Base-by-base conservation (phyloP, 768 basidiomycete species). In the Boletus subcaerulescens region DNA sequence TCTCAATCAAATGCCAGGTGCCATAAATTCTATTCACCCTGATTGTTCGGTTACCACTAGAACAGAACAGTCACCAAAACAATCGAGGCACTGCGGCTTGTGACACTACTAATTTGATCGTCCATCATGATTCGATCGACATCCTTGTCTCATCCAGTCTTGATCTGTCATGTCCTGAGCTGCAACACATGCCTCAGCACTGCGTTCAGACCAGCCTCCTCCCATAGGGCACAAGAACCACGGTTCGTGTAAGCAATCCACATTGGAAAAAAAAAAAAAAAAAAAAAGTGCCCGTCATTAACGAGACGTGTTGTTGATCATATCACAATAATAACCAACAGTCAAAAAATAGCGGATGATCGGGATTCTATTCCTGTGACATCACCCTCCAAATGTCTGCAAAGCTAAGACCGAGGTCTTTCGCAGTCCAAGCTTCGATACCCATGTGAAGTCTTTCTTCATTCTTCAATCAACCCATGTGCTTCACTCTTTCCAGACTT, bases 31-130 rank as follows among this genome's bases (percentile, higher is more conserved):
- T 41, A 35, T 45, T 50, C 12, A 36, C 41, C 50, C 51, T 51
- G 51, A 57, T 57, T 32, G 15, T 20, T 53, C 50, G 38, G 38
- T 47, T 53, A 36, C 50, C 36, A 36, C 48, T 50, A n/a, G n/a
- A n/a, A n/a, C n/a, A 6, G 8, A 50, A 32, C 47, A 32, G 50
- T 41, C 51, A 45, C 61, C 35, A 17, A 31, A 55, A 46, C 10
- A 52, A 42, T 55, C 62, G 49, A 53, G 52, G 57, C 52, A 49
- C 58, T 66, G 64, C 53, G 55, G 43, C 50, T 57, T 55, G 49
- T 70, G 68, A 72, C 65, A 60, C 53, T 10, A 53, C 60, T 48
- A 59, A 58, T 60, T 68, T 60, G 58, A 63, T 58, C 56, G 44
- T 49, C 54, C 53, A 67, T 67, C 63, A 57, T 52, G 43, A 62